A percentile compares a stretch with the other conserved stretches of the same genome.
Evolutionary conservation across 2,329 filamentous ascomycete genomes (phyloP).

Genomic region (Colletotrichum sp.): DNA sequence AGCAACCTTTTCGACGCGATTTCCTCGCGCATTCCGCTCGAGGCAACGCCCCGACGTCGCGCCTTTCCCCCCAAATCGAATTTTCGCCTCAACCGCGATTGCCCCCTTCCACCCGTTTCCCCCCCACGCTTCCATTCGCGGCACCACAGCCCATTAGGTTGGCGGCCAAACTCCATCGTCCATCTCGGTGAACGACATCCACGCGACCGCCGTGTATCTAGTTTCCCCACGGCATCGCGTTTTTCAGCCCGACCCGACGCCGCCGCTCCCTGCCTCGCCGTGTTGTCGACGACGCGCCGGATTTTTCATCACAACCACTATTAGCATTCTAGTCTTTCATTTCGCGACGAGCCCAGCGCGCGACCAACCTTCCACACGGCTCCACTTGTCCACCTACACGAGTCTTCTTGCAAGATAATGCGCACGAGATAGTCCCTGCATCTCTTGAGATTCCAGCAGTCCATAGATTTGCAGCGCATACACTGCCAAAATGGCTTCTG

Average conservation of each 20-base stretch:
- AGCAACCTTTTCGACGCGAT: conserved; percentile 60
- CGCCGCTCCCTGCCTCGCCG: not conserved
- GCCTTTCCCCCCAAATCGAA: conserved; percentile 37
- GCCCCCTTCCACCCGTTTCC: conserved; percentile 28
- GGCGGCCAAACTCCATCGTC: conserved; percentile 17
- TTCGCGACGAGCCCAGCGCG: conserved; percentile 21
- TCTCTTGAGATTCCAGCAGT: conserved; percentile 21
- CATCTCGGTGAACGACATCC: conserved; percentile 14
- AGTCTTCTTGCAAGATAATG: conserved; percentile 19
- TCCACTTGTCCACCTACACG: conserved; percentile 6
- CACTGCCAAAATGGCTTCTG: conserved; percentile 70
- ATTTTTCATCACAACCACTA: conserved; percentile 11
- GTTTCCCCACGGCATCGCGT: conserved; percentile 1
- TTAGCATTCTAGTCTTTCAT: conserved; percentile 21
- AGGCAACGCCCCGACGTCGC: conserved; percentile 46
- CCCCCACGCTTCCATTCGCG: conserved; percentile 20
- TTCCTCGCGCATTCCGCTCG: conserved; percentile 50
- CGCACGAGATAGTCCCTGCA: conserved; percentile 18
- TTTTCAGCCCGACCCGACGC: conserved; percentile 10
- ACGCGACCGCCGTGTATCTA: conserved; percentile 20
- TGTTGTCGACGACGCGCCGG: conserved; percentile 13
- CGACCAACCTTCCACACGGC: conserved; percentile 17
- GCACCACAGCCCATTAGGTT: conserved; percentile 12
- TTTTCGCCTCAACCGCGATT: conserved; percentile 44
- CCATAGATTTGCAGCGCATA: conserved; percentile 12